A percentile compares a stretch with the other conserved stretches of the same genome.
These are phyloP conservation scores for Talaromyces amestolkiae DNA, from an alignment of 2,329 filamentous ascomycete species.

Conservation along the genomic window DNA sequence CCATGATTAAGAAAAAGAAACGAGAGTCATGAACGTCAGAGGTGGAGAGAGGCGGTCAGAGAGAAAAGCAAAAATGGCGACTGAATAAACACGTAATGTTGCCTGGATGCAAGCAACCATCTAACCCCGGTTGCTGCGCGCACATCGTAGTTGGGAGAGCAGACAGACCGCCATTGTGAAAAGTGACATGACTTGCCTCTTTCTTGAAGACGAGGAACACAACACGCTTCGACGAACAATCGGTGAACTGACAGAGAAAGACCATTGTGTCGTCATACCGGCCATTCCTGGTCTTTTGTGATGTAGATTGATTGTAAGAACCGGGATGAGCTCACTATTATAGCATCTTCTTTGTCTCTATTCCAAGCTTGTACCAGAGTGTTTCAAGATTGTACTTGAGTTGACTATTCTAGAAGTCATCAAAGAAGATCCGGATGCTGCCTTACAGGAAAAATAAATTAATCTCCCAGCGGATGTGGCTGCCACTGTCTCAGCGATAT, in stretches of 20 bases:
- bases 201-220: slow-evolving; percentile 2
- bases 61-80: slow-evolving; percentile 2
- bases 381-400: background rate
- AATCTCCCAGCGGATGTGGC: background rate
- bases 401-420: background rate
- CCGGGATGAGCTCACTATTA: background rate
- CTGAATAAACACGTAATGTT: slow-evolving; percentile 3
- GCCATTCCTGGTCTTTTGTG: background rate
- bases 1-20: background rate
- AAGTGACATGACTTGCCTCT: background rate
- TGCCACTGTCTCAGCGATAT: background rate
- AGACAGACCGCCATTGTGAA: slow-evolving; percentile 16
- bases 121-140: background rate
- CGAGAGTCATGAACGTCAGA: background rate
- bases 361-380: background rate
- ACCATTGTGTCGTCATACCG: background rate
- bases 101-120: slow-evolving; percentile 5
- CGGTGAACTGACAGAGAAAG: background rate
- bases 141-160: background rate
- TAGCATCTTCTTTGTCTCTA: background rate
- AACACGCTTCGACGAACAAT: background rate
- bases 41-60: slow-evolving; percentile 14
- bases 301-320: background rate
- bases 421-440: background rate
- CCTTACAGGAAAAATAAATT: slow-evolving; percentile 2